Conservation (phyloP, 2,329 filamentous ascomycete genomes). For the Alternaria sp. region DNA sequence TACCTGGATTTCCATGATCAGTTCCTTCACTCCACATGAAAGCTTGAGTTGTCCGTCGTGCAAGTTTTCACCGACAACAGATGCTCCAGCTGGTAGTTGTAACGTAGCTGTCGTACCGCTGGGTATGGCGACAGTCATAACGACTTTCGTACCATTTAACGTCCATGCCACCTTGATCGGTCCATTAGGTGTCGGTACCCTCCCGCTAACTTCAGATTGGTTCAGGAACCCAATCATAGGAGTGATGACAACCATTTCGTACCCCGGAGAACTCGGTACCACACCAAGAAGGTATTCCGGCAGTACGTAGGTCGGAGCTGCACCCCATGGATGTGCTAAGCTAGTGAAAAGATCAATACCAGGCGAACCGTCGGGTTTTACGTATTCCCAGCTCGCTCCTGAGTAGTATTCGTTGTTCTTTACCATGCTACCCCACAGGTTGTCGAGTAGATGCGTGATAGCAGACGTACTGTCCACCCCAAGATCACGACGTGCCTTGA, state of each 20-base stretch:
- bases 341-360: slow-evolving; percentile 56
- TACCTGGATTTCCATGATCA: neutral
- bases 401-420: slow-evolving; percentile 47
- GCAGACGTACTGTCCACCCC: too few species aligned
- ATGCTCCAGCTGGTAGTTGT: neutral
- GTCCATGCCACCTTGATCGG: slow-evolving; percentile 1
- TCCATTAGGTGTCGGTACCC: slow-evolving; percentile 4
- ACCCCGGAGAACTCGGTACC: slow-evolving; percentile 16
- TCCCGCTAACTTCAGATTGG: neutral
- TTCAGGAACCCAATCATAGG: slow-evolving; percentile 1
- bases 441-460: too few species aligned
- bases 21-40: neutral
- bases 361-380: slow-evolving; percentile 51
- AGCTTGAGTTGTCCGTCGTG: neutral
- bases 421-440: slow-evolving; percentile 52
- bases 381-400: slow-evolving; percentile 59
- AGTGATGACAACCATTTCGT: slow-evolving; percentile 12
- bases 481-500: too few species aligned
- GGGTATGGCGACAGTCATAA: neutral
- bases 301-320: slow-evolving; percentile 57
- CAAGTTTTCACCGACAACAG: neutral
- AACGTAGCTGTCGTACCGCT: neutral
- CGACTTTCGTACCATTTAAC: neutral
- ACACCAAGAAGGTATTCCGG: slow-evolving; percentile 31
- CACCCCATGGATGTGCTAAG: slow-evolving; percentile 57